Conservation (phyloP, 148 eudicot species). For the Polygonum maritimum region DNA sequence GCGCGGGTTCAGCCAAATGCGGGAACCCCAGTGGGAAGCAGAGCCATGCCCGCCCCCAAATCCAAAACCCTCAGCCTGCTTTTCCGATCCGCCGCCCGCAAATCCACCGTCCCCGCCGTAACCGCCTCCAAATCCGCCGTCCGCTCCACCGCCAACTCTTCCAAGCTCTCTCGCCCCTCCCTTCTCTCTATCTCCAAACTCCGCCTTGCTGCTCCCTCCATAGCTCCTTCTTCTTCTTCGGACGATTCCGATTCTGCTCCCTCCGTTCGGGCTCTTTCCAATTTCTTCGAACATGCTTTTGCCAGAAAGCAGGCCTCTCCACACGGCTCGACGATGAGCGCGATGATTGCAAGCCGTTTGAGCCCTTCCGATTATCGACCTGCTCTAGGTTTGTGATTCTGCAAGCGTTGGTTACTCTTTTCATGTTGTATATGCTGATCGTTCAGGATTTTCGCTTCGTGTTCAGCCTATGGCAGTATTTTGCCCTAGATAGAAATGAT, state of each 20-base stretch:
- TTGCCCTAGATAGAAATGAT: not conserved
- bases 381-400: slow-evolving; percentile 1
- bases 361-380: not conserved
- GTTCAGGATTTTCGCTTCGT: not conserved
- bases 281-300: not conserved
- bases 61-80: not conserved
- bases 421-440: not conserved
- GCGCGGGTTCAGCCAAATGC: not conserved
- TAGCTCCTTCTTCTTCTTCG: not conserved
- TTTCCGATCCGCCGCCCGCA: slow-evolving; percentile 1
- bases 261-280: not conserved
- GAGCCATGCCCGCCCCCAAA: not conserved
- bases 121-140: not conserved
- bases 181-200: not conserved
- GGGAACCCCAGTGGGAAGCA: not conserved
- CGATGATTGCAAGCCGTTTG: not conserved
- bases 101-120: not conserved
- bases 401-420: not conserved
- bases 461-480: not conserved
- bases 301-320: not conserved
- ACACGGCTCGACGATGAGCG: not conserved
- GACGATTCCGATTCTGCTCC: not conserved
- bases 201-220: not conserved
- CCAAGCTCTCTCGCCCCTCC: not conserved
- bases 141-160: not conserved